Evolutionary conservation across 2,329 filamentous ascomycete genomes (phyloP), one percentile per base, ranked within the genome.

Genomic region (Neoscytalidium dimidiatum): DNA sequence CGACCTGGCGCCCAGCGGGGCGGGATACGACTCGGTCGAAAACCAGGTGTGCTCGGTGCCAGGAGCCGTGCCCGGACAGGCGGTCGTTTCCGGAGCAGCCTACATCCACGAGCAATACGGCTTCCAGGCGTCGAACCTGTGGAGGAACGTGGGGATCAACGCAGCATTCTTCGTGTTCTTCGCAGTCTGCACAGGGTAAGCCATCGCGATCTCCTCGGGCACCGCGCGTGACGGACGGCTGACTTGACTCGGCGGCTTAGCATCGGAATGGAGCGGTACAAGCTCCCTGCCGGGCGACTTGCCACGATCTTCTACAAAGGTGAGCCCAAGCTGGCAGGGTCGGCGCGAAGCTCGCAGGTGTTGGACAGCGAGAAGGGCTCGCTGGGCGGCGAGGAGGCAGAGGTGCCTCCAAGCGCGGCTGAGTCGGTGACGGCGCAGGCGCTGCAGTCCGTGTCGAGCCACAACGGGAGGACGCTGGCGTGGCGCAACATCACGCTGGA

Each of bases 91-190:
- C 21, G 46, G 46, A 2, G 11, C 46, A 2, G 46, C 46, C 21
- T 51, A 51, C 46, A 3, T 51, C 3, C n/a, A 51, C 2, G 3
- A 28, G 46, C 46, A 57, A 17, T 57, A 57, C 19, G 52, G 35
- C 8, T 57, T 57, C 14, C 31, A 41, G 9, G 26, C 19, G 14
- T 57, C 52, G 26, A 4, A 63, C 23, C 21, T 63, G 21, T 63
- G 60, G 60, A 41, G 60, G 43, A 74, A 78, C 58, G 77, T 71
- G 70, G 76, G 76, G 26, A 61, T 61, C 33, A 52, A 46, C 26
- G n/a, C 33, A 19, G 60, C 29, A 2, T 28, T 51, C 21, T 51
- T 51, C 21, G 46, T 29, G 2, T 51, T 51, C 26, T 51, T 51
- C n/a, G 46, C 46, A 29, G 19, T 51, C 13, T 51, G 46, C 21